A percentile compares a stretch with the other conserved stretches of the same genome.
Conservation (phyloP, 2,329 filamentous ascomycete species). For the Sarocladiaceae sp. region DNA sequence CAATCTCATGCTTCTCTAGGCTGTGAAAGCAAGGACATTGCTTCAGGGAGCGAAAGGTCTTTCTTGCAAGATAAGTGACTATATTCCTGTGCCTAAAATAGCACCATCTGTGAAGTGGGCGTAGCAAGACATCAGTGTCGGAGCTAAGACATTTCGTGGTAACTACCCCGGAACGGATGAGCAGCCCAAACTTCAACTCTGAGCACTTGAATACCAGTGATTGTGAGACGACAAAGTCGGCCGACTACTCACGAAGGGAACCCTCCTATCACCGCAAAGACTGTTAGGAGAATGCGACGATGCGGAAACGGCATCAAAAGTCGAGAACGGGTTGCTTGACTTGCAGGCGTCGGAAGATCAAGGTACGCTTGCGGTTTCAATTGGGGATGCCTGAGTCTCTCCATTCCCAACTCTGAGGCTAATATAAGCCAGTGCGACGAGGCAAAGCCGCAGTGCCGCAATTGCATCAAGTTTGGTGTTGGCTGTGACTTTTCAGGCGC, state of each 20-base stretch:
- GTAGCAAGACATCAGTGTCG: too few relatives aligned
- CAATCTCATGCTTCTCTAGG: too few relatives aligned
- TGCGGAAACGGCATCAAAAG: conserved; percentile 10
- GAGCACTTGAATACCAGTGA: too few relatives aligned
- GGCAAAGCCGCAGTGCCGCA: conserved; percentile 14
- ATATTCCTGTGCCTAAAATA: too few relatives aligned
- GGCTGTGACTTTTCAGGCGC: conserved; percentile 14
- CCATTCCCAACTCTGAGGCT: not conserved
- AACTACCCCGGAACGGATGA: too few relatives aligned
- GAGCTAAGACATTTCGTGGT: too few relatives aligned
- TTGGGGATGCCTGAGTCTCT: too few relatives aligned
- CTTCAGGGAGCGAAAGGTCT: too few relatives aligned
- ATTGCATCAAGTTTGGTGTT: conserved; percentile 15
- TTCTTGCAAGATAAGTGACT: too few relatives aligned
- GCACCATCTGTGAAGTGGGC: too few relatives aligned
- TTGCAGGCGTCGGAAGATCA: conserved; percentile 16
- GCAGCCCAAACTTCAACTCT: too few relatives aligned
- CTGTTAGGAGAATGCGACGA: not conserved
- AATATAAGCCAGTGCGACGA: conserved; percentile 14
- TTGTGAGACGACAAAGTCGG: not conserved
- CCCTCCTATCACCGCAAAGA: not conserved
- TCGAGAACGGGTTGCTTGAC: conserved; percentile 17
- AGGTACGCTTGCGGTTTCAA: conserved; percentile 8
- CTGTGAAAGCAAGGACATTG: too few relatives aligned
- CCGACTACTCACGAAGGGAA: not conserved